Conservation (phyloP, 140 eudicot species). For the Ambrosia hybrid region DNA sequence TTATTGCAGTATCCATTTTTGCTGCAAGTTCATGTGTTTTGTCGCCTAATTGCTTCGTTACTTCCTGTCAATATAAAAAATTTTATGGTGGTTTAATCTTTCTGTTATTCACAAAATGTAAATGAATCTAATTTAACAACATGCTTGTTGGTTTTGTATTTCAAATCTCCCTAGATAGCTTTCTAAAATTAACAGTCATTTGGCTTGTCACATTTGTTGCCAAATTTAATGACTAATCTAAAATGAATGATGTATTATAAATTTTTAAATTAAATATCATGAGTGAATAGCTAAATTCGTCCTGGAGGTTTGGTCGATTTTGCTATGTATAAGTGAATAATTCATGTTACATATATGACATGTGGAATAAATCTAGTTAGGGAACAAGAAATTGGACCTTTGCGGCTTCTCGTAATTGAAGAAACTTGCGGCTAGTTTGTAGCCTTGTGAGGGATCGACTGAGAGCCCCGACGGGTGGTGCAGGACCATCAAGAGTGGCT, state of each 20-base stretch:
- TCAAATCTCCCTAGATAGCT: too few relatives aligned
- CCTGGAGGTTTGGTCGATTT: too few relatives aligned
- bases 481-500: constrained; percentile 65
- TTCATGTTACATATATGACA: background rate
- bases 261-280: too few relatives aligned
- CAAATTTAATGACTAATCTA: too few relatives aligned
- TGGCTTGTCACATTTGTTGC: too few relatives aligned
- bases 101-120: background rate
- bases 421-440: constrained; percentile 46
- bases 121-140: too few relatives aligned
- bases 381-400: constrained; percentile 38
- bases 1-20: constrained; percentile 45
- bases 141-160: too few relatives aligned
- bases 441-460: constrained; percentile 55
- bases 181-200: too few relatives aligned
- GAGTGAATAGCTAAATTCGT: too few relatives aligned
- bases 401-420: constrained; percentile 51
- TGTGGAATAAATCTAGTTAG: background rate
- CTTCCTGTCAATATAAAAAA: constrained; percentile 36
- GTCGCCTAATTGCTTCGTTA: constrained; percentile 50
- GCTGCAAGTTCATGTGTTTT: constrained; percentile 57
- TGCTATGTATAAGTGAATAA: background rate
- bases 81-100: background rate
- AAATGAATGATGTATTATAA: too few relatives aligned
- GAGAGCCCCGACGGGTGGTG: constrained; percentile 73